Evolutionary conservation across 495 filamentous ascomycete species (phyloP), one percentile per base, ranked within the genome.

Genomic region (Aspergillus cavernicola): DNA sequence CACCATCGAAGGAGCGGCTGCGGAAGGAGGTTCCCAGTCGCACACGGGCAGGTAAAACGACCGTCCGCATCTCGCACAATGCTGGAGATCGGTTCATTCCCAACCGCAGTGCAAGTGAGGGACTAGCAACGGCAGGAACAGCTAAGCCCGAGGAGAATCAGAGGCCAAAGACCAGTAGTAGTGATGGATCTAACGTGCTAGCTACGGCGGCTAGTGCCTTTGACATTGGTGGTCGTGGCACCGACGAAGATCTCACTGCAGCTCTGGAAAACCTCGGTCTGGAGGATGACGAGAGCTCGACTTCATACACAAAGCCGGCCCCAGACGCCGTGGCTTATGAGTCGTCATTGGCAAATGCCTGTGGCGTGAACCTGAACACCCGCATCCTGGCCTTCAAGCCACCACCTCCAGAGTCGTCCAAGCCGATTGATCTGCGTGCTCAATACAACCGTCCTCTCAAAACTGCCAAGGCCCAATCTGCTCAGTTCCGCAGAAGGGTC

Each of bases 371-470:
- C 59, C 79, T 97, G 43, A 95, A 90, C 73, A 92, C 89, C 47
- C 88, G 93, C 38, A 99, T 99, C 54, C 83, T 99, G n/a, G 88
- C 92, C 20, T 99, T 96, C 81, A 97, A 99, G 84, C 93, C 93
- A 10, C 90, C 92, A 0, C 84, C 93, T 10, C 93, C 93, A 2
- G 93, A 97, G 75, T 96, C 92, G 0, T 95, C 91, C 12, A 96
- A 95, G 78, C 95, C 95, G 16, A 95, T 97, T 66, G 95, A 99
- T 64, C 83, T 99, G 55, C 88, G 93, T 26, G 86, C 92, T 39
- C 95, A 97, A 63, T 99, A 99, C 79, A 99, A 97, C 76, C 87
- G 93, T 49, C 95, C 93, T 29, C 80, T 97, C 38, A 96, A 90
- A 72, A 74, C 86, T 23, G 82, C 87, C 52, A 84, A 78, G 56